phyloP scores from a whole-genome alignment of 768 basidiomycete genomes.

The Kwoniella sp. region DNA sequence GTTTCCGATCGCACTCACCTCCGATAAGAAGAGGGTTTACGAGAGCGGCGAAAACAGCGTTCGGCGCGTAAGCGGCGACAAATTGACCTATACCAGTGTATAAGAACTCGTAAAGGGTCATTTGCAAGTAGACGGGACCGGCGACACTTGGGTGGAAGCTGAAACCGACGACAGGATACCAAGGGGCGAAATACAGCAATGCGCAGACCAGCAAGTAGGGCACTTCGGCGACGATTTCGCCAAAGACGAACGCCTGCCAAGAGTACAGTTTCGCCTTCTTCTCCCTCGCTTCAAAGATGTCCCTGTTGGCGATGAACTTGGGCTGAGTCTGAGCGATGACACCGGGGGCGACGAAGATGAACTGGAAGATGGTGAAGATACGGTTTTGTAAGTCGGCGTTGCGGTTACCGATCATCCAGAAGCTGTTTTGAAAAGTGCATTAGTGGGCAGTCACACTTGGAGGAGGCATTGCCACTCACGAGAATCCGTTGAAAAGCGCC shows the following conservation, averaged over 20 bases:
- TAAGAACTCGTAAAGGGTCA: constrained; percentile 53
- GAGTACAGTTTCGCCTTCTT: constrained; percentile 48
- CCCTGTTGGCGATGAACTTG: constrained; percentile 71
- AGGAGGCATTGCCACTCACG: constrained; percentile 9
- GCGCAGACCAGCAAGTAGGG: constrained; percentile 45
- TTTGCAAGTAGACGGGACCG: constrained; percentile 51
- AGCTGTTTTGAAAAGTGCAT: constrained; percentile 24
- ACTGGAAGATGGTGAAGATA: constrained; percentile 58
- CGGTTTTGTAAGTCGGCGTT: constrained; percentile 42
- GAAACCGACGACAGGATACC: constrained; percentile 50
- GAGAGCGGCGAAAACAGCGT: constrained; percentile 46
- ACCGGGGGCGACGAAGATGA: constrained; percentile 58
- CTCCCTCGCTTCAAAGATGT: constrained; percentile 49
- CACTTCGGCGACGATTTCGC: constrained; percentile 44
- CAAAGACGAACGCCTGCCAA: constrained; percentile 46
- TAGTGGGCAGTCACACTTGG: too few species aligned
- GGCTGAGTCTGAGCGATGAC: constrained; percentile 79
- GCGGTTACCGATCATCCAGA: constrained; percentile 44
- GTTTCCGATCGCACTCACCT: neutral
- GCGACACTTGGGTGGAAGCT: constrained; percentile 42
- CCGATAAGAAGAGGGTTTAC: constrained; percentile 50
- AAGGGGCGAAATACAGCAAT: constrained; percentile 42
- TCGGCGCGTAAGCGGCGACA: constrained; percentile 52
- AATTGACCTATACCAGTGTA: constrained; percentile 54
- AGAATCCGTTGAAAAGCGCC: constrained; percentile 36